These are phyloP conservation scores for Colletotrichum godetiae DNA, from an alignment of 2,329 filamentous ascomycete genomes.

Conservation along the genomic window DNA sequence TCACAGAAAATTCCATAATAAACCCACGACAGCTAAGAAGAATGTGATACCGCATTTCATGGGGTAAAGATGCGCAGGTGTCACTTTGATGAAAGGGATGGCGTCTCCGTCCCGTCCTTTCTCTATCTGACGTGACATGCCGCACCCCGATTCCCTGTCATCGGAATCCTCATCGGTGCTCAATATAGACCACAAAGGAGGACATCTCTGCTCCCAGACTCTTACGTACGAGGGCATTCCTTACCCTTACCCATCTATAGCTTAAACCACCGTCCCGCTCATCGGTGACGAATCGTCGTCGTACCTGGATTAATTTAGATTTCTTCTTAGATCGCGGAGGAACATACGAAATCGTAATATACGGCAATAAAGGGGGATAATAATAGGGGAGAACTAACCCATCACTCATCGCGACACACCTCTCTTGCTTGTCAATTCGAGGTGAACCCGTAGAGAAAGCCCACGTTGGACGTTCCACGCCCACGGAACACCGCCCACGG, in stretches of 20 bases:
- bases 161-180: not conserved
- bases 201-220: not conserved
- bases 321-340: not conserved
- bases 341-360: not conserved
- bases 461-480: not conserved
- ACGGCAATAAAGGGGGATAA: not conserved
- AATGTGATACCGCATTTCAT: not conserved
- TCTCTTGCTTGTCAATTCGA: not conserved
- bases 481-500: not conserved
- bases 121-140: constrained; percentile 7
- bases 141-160: constrained; percentile 1
- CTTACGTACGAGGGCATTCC: not conserved
- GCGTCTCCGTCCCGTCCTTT: not conserved
- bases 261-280: constrained; percentile 4
- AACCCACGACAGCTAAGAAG: not conserved
- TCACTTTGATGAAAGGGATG: constrained; percentile 19
- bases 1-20: not conserved
- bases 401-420: not conserved
- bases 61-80: constrained; percentile 4
- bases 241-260: not conserved
- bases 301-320: constrained; percentile 1
- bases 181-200: not conserved
- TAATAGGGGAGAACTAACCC: not conserved
- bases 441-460: not conserved
- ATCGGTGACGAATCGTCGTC: not conserved